Base-by-base conservation (phyloP, 2,329 filamentous ascomycete genomes). In the Colletotrichum filicis region DNA sequence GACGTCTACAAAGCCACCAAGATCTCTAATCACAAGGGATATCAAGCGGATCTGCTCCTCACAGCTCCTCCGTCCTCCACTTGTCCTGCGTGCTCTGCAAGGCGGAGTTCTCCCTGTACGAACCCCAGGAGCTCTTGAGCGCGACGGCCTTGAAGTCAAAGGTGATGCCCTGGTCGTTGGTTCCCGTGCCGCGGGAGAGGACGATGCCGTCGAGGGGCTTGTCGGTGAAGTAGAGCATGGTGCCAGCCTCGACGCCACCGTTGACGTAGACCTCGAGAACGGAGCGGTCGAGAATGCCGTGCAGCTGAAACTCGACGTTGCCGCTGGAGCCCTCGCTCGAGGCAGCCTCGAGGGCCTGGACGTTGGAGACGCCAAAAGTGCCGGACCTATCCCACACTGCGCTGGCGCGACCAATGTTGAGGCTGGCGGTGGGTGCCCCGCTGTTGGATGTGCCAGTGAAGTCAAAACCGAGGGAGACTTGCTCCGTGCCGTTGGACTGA, bases 211-310 rank as follows among this genome's bases (percentile, higher is more conserved):
- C 68, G n/a, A 74, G 71, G 55, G 71, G 67, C 46, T 67, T 67
- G 22, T 74, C 68, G 0, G 79, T 62, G 61, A 80, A 82, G 71
- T 80, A 83, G 0, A 75, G 79, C 46, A 77, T 78, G 0, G 81
- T 82, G 5, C 77, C 79, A 52, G 79, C 79, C 32, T 83, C 80
- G 4, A 80, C 71, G 8, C 81, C 82, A 11, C 76, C 78, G 52
- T 82, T 76, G 26, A 83, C 66, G 58, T 83, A 83, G 0, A 82
- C 76, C 64, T 83, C 82, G 1, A 82, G 68, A 3, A 83, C 76
- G 1, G 81, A 83, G 5, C 82, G 77, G 49, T 83, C 82, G 16
- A 83, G 74, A 1, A 83, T 77, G 19, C 81, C 82, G 14, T 76
- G 79, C 35, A 82, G 79, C 0, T 80, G 81, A 68, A 81, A 83